Evolutionary conservation across 768 basidiomycete genomes (phyloP), one percentile per base, ranked within the genome.

Genomic region (Termitomyces bulborhizus): DNA sequence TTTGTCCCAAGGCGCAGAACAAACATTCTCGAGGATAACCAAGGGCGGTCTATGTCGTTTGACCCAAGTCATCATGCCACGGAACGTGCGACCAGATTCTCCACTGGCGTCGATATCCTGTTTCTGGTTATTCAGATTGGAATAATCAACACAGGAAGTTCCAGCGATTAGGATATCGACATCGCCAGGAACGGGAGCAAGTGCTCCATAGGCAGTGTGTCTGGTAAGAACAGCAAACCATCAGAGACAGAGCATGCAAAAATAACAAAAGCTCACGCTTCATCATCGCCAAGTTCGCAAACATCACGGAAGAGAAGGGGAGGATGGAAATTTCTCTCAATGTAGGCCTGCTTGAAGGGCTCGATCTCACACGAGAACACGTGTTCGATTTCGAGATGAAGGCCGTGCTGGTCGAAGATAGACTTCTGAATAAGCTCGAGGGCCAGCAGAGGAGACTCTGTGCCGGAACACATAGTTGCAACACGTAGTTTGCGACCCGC

Each of bases 291-390:
- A 16, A 98, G 79, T 65, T 97, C 94, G 54, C 90, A 93, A 16
- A 98, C 94, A 66, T 98, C 95, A 46, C 95, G 84, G 69, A 97
- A 98, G 34, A 98, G 76, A 27, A 96, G 70, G 12, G 94, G 93
- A 24, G 95, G 95, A 40, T 87, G 82, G 66, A 98, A 98, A 69
- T 98, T 98, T 32, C 95, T 81, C 66, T 98, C 95, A 59, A 98
- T 98, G 65, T 98, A 97, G 0, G 94, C 95, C 66, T 95, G 94
- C 71, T 97, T 95, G 78, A 93, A 96, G 3, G 94, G 93, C 66
- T 94, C 94, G 54, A 97, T 96, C 72, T 97, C 93, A 70, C 93
- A 97, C 1, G 93, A 96, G 72, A 97, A 96, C 43, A 95, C 91
- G 69, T 97, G 94, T 68, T 95, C 89, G 50, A 93, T 76, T 26